Evolutionary conservation across 192 early-diverging fungal genomes (phyloP), one percentile per base, ranked within the genome.

Genomic region (Coemansia sp.): DNA sequence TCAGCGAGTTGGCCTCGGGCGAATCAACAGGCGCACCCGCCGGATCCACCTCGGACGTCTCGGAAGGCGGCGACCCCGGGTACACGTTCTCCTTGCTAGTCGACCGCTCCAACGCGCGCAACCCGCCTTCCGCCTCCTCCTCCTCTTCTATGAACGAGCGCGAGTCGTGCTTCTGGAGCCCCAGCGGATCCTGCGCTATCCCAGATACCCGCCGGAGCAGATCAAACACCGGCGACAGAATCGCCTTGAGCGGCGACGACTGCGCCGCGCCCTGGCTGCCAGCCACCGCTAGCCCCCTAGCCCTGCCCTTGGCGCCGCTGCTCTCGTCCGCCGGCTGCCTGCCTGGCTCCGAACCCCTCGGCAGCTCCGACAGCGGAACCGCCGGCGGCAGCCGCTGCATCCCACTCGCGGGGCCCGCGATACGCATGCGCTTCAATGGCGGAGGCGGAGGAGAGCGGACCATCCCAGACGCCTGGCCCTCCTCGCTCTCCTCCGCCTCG

Each of bases 191-290:
- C 38, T 77, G 72, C 39, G 73, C 60, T 19, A 75, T 61, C 53
- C 79, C 79, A 45, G 83, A 85, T 5, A 85, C 75, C 4, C 79
- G 72, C 60, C 83, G 79, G 9, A 77, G 42, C 44, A 85, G 62
- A 25, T 63, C 75, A 32, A 74, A 44, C 50, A 78, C 72, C 5
- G 83, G 83, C 57, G 75, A 66, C 45, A 85, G 43, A 19, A 81
- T 74, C 2, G 75, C 50, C 51, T 85, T 85, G 14, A 85, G 64
- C 46, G 83, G 79, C 25, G 83, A 82, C 5, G 79, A 58, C 54
- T 72, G 49, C 5, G 51, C 51, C 7, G 22, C 22, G 20, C 51
- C 51, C 32, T 32, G 32, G 32, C 4, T 2, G 32, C 32, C 32
- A 5, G 38, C 62, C 67, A 10, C 48, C 67, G n/a, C 41, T 4